A percentile compares a stretch with the other conserved stretches of the same genome.
Evolutionary conservation across 108 stramenopile species (phyloP).

Genomic region (Cyclostephanos tholiformis): DNA sequence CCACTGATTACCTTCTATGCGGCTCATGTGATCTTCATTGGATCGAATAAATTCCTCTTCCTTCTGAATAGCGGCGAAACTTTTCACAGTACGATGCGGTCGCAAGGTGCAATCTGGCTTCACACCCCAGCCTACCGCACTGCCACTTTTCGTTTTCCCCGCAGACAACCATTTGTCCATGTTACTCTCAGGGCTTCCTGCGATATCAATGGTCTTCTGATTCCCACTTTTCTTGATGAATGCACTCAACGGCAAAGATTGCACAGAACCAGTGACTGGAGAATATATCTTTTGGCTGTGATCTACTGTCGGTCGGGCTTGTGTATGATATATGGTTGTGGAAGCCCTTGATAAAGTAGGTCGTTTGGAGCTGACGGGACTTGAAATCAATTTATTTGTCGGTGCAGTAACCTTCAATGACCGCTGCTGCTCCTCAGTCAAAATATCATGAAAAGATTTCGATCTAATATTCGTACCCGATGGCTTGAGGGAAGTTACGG

Average conservation of each 20-base stretch:
- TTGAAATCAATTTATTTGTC: neutral
- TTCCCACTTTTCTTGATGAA: slow-evolving; percentile 19
- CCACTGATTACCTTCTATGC: slow-evolving; percentile 60
- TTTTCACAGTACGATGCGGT: slow-evolving; percentile 17
- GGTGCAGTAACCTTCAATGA: neutral
- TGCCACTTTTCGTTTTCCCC: neutral
- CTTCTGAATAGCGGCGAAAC: slow-evolving; percentile 70
- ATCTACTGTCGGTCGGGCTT: neutral
- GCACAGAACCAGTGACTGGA: neutral
- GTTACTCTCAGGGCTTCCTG: slow-evolving; percentile 19
- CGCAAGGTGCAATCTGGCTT: slow-evolving; percentile 4
- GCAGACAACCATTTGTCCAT: slow-evolving; percentile 7
- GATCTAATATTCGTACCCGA: slow-evolving; percentile 13
- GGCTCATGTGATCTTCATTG: slow-evolving; percentile 56
- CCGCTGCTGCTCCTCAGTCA: slow-evolving; percentile 45
- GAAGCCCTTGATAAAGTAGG: neutral
- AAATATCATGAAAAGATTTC: slow-evolving; percentile 43
- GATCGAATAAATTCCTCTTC: slow-evolving; percentile 63
- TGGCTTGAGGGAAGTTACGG: slow-evolving; percentile 5
- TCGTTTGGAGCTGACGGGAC: neutral
- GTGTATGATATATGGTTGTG: neutral
- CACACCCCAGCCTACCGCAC: slow-evolving; percentile 24
- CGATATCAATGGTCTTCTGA: slow-evolving; percentile 21
- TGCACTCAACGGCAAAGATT: slow-evolving; percentile 23
- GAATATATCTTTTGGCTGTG: neutral